Conservation (phyloP, 768 basidiomycete species). For the Tylopilus felleus region DNA sequence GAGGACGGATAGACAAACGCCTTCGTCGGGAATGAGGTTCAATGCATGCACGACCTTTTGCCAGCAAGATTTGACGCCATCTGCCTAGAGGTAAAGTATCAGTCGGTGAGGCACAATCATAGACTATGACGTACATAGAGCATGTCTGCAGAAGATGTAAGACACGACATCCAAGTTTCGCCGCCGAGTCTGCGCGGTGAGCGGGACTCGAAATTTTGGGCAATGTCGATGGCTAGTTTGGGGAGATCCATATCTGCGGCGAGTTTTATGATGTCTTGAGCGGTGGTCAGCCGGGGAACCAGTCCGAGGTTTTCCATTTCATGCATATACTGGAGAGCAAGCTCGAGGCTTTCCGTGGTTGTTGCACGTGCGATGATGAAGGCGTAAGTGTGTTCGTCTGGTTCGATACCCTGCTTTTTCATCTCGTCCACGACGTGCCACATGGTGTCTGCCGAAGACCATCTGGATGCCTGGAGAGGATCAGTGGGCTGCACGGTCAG, state of each 20-base stretch:
- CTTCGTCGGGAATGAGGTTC: conserved; percentile 66
- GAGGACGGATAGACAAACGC: conserved; percentile 64
- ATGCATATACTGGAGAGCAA: conserved; percentile 58
- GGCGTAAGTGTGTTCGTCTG: conserved; percentile 53
- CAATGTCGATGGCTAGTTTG: conserved; percentile 70
- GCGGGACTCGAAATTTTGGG: conserved; percentile 53
- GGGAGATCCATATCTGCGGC: conserved; percentile 55
- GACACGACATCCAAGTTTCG: conserved; percentile 62
- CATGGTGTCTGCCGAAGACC: conserved; percentile 36
- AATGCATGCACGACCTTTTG: conserved; percentile 49
- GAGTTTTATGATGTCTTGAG: conserved; percentile 49
- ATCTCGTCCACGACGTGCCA: conserved; percentile 56
- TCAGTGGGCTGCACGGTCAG: conserved; percentile 7
- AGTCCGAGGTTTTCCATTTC: conserved; percentile 53
- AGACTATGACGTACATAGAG: conserved; percentile 60
- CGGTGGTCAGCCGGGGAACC: conserved; percentile 46
- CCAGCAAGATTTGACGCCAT: conserved; percentile 68
- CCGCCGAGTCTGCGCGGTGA: conserved; percentile 52
- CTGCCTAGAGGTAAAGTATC: conserved; percentile 41
- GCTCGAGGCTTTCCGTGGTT: conserved; percentile 54
- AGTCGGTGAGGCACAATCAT: not conserved
- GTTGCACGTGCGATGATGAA: conserved; percentile 49
- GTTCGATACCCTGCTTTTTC: conserved; percentile 44
- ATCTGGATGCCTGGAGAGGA: conserved; percentile 43
- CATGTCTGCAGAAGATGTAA: conserved; percentile 58